Conservation (phyloP, 2,329 filamentous ascomycete genomes). For the Fusarium lyarnte region DNA sequence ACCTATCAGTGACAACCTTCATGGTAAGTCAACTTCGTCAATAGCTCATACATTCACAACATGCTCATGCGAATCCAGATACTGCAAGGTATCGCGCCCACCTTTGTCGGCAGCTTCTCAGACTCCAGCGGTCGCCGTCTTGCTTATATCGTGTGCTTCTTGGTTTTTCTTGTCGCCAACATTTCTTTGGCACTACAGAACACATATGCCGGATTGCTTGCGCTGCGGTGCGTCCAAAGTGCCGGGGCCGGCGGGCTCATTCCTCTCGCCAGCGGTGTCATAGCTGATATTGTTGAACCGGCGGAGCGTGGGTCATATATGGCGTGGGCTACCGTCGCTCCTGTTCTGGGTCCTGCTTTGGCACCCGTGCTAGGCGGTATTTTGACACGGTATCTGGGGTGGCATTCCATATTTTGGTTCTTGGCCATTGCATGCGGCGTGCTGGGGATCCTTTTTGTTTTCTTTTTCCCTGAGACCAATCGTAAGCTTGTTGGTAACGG, state of each 20-base stretch:
- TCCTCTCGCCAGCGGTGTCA: background rate
- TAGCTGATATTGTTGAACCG: background rate
- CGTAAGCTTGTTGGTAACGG: background rate
- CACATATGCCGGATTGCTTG: background rate
- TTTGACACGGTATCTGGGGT: too few species aligned
- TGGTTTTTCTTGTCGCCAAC: background rate
- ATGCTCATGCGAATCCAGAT: background rate
- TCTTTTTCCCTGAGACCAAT: background rate
- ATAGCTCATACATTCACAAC: too few species aligned
- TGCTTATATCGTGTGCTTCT: background rate
- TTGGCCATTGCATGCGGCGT: background rate
- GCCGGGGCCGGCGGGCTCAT: background rate
- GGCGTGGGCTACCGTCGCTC: background rate
- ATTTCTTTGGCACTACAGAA: background rate
- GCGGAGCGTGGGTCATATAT: rapidly evolving
- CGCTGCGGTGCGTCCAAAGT: background rate
- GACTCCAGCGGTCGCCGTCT: background rate
- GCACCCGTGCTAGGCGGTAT: background rate
- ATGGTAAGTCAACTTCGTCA: too few species aligned
- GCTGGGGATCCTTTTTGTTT: rapidly evolving
- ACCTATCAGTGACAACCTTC: background rate
- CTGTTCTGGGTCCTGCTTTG: background rate
- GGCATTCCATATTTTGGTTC: background rate
- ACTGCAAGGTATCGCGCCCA: background rate
- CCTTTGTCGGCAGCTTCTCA: background rate